phyloP scores from a whole-genome alignment of 495 filamentous ascomycete species.

The Stereocaulon alpinum region DNA sequence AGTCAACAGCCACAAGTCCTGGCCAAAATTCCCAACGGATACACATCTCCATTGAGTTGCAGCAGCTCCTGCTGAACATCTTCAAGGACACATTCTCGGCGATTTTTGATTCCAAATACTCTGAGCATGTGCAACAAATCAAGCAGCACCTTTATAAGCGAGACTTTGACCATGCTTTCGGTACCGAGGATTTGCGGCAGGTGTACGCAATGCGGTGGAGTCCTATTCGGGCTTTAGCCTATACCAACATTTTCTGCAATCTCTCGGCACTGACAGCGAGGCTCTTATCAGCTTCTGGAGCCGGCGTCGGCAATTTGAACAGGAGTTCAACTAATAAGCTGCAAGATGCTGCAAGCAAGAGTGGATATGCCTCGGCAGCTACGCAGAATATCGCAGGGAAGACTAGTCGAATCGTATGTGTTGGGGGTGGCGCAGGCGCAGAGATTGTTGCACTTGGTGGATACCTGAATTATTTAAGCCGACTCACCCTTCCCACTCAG shows the following conservation, averaged over 20 bases:
- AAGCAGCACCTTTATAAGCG: slow-evolving; percentile 77
- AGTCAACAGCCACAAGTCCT: neutral
- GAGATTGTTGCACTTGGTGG: slow-evolving; percentile 69
- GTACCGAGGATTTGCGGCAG: slow-evolving; percentile 49
- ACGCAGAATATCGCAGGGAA: neutral
- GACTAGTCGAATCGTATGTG: slow-evolving; percentile 41
- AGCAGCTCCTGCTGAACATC: slow-evolving; percentile 68
- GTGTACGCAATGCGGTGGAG: slow-evolving; percentile 87
- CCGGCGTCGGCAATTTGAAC: neutral
- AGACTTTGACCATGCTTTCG: slow-evolving; percentile 75
- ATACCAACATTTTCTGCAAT: slow-evolving; percentile 32
- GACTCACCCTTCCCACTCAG: neutral
- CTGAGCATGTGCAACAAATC: slow-evolving; percentile 58
- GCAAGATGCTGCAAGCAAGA: neutral
- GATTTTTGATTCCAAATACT: slow-evolving; percentile 31
- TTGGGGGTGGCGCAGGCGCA: slow-evolving; percentile 81
- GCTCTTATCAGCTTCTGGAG: neutral
- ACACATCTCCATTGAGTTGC: slow-evolving; percentile 40
- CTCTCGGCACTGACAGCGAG: slow-evolving; percentile 13
- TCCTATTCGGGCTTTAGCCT: slow-evolving; percentile 69
- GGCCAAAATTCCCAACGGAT: slow-evolving; percentile 15
- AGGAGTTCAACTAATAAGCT: neutral
- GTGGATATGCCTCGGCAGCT: neutral
- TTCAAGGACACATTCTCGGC: slow-evolving; percentile 53
- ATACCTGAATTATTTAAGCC: slow-evolving; percentile 7